A percentile compares a stretch with the other conserved stretches of the same genome.
Conservation (phyloP, 805 yeast genomes). For the Lipomyces orientalis region DNA sequence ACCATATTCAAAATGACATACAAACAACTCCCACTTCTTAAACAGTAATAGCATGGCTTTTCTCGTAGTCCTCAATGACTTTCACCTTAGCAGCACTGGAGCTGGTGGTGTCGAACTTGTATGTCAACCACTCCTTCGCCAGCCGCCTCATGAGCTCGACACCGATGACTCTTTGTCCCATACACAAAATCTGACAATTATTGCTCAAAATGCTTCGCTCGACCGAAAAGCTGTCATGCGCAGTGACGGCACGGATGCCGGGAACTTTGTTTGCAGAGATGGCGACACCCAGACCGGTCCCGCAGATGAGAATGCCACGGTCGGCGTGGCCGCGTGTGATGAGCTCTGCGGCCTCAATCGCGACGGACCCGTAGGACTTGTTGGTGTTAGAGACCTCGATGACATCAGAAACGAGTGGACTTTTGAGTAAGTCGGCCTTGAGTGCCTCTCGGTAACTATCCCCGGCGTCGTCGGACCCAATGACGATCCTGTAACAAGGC, state of each 20-base stretch:
- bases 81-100: constrained; percentile 53
- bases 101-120: constrained; percentile 49
- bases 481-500: constrained; percentile 20
- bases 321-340: constrained; percentile 52
- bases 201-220: constrained; percentile 54
- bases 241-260: constrained; percentile 57
- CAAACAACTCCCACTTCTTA: not conserved
- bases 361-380: constrained; percentile 50
- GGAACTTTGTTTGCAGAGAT: constrained; percentile 55
- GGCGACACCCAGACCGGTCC: constrained; percentile 59
- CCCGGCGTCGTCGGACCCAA: constrained; percentile 33
- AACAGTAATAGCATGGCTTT: constrained; percentile 7
- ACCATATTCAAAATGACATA: not conserved
- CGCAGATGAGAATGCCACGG: constrained; percentile 55
- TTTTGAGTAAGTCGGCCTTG: constrained; percentile 23
- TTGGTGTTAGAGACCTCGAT: constrained; percentile 20
- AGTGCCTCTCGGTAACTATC: constrained; percentile 19
- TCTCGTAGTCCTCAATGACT: constrained; percentile 21
- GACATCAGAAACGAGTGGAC: constrained; percentile 27
- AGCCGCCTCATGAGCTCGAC: constrained; percentile 52
- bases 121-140: constrained; percentile 54
- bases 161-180: constrained; percentile 57
- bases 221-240: constrained; percentile 55
- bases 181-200: constrained; percentile 54
- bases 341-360: constrained; percentile 52